phyloP scores from a whole-genome alignment of 2,329 filamentous ascomycete genomes.

The Colletotrichum destructivum region DNA sequence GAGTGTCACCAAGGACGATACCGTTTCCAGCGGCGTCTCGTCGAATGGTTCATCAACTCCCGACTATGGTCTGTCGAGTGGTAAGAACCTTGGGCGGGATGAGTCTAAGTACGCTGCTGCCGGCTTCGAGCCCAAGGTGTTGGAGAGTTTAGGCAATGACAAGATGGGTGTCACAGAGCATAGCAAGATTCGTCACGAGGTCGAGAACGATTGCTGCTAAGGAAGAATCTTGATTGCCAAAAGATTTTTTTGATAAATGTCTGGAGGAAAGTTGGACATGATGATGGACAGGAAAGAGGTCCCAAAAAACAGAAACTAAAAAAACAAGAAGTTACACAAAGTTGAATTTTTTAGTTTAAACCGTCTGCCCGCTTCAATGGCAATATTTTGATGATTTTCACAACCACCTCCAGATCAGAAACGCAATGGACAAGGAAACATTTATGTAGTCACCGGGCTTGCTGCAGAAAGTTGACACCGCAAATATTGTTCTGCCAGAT shows the following conservation, averaged over 20 bases:
- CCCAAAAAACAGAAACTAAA: no score
- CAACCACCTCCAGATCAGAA: no score
- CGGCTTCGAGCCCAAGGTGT: neutral
- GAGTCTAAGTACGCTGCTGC: conserved; percentile 1
- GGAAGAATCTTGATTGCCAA: neutral
- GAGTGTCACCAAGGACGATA: conserved; percentile 11
- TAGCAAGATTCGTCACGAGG: conserved; percentile 14
- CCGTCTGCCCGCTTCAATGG: no score
- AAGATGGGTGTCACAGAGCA: neutral
- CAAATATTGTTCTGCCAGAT: no score
- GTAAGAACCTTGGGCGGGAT: conserved; percentile 19
- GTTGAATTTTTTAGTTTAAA: no score
- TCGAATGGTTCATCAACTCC: conserved; percentile 13
- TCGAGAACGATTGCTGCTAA: conserved; percentile 13
- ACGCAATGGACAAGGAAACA: no score
- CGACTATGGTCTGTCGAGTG: conserved; percentile 31
- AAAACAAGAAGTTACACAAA: no score
- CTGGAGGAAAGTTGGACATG: no score
- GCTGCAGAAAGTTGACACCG: no score
- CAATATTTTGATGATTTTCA: no score
- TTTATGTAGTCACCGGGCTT: no score
- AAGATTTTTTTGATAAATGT: neutral
- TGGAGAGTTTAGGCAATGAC: conserved; percentile 14
- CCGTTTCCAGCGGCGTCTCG: neutral
- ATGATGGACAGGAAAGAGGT: no score